Percentiles rank a stretch among this genome's conserved stretches.
Evolutionary conservation across 2,329 filamentous ascomycete species (phyloP).

Genomic region (Epichloe bromicola): DNA sequence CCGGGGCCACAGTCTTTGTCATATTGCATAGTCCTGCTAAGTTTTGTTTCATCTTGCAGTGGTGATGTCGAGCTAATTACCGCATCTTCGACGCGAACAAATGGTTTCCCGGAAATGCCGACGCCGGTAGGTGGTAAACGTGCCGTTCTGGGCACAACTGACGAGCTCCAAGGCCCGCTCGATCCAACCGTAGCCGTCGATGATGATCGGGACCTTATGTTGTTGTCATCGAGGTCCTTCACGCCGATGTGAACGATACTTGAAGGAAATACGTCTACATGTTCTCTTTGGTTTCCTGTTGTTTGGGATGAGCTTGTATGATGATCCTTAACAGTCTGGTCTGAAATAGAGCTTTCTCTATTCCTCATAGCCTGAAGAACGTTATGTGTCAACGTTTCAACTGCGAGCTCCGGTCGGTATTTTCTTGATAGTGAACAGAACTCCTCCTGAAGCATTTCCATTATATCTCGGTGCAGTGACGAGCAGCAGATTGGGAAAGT

Average conservation of each 20-base stretch:
- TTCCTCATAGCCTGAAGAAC: conserved; percentile 25
- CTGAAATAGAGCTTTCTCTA: conserved; percentile 2
- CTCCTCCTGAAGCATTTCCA: conserved; percentile 30
- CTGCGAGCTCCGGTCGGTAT: conserved; percentile 24
- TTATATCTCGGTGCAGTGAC: conserved; percentile 32
- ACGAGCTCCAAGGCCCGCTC: too few species aligned
- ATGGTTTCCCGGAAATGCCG: not conserved
- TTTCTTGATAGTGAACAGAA: conserved; percentile 38
- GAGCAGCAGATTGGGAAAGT: conserved; percentile 33
- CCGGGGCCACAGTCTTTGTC: not conserved
- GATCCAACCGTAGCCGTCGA: not conserved
- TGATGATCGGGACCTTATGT: not conserved
- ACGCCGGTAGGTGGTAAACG: not conserved
- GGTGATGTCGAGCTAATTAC: not conserved
- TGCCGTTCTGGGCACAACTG: not conserved
- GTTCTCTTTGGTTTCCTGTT: conserved; percentile 9
- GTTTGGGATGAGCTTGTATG: conserved; percentile 5
- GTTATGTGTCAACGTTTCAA: conserved; percentile 31
- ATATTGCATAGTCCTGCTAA: not conserved
- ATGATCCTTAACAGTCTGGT: not conserved
- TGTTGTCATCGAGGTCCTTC: not conserved
- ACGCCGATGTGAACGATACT: not conserved
- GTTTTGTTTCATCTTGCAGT: not conserved
- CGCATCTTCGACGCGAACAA: not conserved
- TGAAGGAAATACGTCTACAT: not conserved